Evolutionary conservation across 2,329 filamentous ascomycete genomes (phyloP).

Genomic region (Pestalotiopsis sp.): DNA sequence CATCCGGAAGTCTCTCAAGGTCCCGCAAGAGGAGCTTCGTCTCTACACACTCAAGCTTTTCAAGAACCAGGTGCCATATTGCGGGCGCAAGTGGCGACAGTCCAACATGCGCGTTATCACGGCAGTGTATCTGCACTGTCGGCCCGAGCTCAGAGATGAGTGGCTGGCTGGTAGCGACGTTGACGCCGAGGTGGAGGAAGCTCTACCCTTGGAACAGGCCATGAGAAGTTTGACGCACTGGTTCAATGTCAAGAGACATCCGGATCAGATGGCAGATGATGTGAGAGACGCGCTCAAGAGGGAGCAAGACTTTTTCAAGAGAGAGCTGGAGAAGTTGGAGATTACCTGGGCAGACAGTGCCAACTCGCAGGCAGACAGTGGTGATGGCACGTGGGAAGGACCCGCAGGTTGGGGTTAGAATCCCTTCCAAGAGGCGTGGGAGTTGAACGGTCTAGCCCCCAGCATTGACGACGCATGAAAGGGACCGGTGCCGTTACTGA

Average conservation of each 20-base stretch:
- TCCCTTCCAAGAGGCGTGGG: neutral
- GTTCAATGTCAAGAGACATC: slow-evolving; percentile 85
- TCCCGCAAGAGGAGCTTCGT: slow-evolving; percentile 84
- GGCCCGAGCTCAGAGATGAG: slow-evolving; percentile 90
- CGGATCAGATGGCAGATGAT: slow-evolving; percentile 71
- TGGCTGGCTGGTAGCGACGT: slow-evolving; percentile 92
- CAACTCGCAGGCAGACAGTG: slow-evolving; percentile 1
- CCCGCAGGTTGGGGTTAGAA: slow-evolving; percentile 5
- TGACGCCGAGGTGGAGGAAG: slow-evolving; percentile 91
- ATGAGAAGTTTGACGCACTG: slow-evolving; percentile 89
- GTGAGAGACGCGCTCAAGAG: slow-evolving; percentile 64
- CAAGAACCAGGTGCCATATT: slow-evolving; percentile 98
- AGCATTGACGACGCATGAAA: neutral
- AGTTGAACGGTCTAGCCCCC: neutral
- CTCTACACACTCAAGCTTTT: slow-evolving; percentile 97
- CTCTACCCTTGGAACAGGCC: slow-evolving; percentile 88
- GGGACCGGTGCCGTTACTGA: neutral
- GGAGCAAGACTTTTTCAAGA: slow-evolving; percentile 78
- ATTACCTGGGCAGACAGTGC: slow-evolving; percentile 46
- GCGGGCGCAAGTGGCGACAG: slow-evolving; percentile 96
- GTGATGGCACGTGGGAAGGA: slow-evolving; percentile 1
- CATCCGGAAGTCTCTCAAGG: slow-evolving; percentile 86
- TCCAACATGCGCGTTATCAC: slow-evolving; percentile 99
- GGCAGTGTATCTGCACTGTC: slow-evolving; percentile 90
- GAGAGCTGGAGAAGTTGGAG: slow-evolving; percentile 76